These are phyloP conservation scores for Oxalis stricta DNA, from an alignment of 441 rosid genomes.

Conservation along the genomic window DNA sequence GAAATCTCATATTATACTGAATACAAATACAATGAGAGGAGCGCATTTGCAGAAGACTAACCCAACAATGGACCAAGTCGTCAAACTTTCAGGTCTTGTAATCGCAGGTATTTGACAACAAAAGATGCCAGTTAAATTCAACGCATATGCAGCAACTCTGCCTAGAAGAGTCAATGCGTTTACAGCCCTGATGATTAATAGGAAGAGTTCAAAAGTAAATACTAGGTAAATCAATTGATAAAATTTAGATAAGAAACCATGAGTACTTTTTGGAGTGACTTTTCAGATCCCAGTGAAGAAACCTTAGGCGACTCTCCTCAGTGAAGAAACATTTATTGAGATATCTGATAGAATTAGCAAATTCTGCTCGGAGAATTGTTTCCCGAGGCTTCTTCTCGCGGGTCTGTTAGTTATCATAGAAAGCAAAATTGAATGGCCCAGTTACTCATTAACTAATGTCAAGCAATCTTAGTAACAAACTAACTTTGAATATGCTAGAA, in stretches of 20 bases:
- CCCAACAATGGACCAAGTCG: constrained; percentile 33
- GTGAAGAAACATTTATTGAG: constrained; percentile 38
- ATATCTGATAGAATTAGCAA: constrained; percentile 47
- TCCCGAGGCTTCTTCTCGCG: constrained; percentile 71
- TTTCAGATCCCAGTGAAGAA: constrained; percentile 64
- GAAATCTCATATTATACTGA: too few relatives aligned
- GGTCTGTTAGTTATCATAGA: constrained; percentile 24
- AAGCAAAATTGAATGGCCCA: constrained; percentile 5
- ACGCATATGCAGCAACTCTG: constrained; percentile 45
- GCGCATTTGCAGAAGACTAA: constrained; percentile 24
- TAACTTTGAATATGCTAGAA: background rate
- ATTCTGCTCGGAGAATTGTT: constrained; percentile 54
- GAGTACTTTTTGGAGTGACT: constrained; percentile 52
- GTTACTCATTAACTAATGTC: background rate
- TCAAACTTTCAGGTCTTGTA: constrained; percentile 23
- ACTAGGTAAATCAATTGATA: background rate
- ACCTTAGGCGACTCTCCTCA: constrained; percentile 47
- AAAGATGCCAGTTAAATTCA: constrained; percentile 54
- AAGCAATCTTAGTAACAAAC: background rate
- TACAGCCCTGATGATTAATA: constrained; percentile 35
- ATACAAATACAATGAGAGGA: too few relatives aligned
- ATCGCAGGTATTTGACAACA: constrained; percentile 32
- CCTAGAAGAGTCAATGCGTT: constrained; percentile 44
- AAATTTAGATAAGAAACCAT: background rate
- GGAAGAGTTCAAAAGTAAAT: background rate